Base-by-base conservation (phyloP, 345 rosid species). In the Anastatica hierochuntica region DNA sequence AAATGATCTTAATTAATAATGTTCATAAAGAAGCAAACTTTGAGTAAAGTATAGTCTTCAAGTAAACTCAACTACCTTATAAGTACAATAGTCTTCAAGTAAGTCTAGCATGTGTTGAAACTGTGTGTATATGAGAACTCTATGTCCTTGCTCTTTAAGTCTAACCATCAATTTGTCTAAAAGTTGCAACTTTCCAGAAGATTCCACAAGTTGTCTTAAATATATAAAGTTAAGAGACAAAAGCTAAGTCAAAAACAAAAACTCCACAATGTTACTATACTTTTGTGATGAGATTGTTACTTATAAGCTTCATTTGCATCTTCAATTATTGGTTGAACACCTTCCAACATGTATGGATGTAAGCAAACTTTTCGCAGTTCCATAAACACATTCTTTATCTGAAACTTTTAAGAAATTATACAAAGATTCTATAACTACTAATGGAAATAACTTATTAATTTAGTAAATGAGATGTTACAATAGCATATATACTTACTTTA, bases 141-240 rank as follows among this genome's bases (percentile, higher is more conserved):
- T 78, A 58, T 85, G 95, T 17, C 97, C 97, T 65, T 85, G 94
- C 64, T 81, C 95, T 66, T 62, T 89, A 31, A 89, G 84, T 62
- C 74, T 89, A 69, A 89, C 81, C 97, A 85, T 83, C 97, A 89
- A 74, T 63, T 89, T 85, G 72, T 85, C 88, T 66, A 89, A 62
- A 48, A 89, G 59, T 64, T 76, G 90, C 77, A 89, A 30, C 65
- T 89, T 89, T 17, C 94, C 97, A 44, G 88, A 85, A 16, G 94
- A 58, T 60, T 83, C 94, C 38, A 89, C 24, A 14, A 89, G 75
- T 56, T 78, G 79, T 56, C 97, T 89, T 78, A 55, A 15, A 44
- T 15, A 55, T 15, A 44, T 19, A 43, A 17, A 51, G 12, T 33
- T 27, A 56, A 17, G 14, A 43, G 41, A 18, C 4, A 26, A 14